Evolutionary conservation across 768 basidiomycete species (phyloP).

Genomic region (Pisolithus albus): DNA sequence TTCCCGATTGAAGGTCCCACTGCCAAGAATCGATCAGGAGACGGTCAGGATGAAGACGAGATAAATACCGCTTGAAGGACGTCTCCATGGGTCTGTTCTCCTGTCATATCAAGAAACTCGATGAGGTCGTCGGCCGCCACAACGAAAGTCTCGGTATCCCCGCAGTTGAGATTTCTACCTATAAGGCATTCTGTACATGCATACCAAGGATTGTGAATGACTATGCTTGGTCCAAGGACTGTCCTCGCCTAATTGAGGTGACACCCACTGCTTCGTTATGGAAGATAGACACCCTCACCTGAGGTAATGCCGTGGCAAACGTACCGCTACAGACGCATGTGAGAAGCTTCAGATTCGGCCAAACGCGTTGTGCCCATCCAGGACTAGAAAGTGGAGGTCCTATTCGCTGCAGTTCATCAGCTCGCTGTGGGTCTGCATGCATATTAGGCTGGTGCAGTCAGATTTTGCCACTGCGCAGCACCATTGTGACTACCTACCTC

Average conservation of each 20-base stretch:
- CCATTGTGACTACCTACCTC: slow-evolving; percentile 4
- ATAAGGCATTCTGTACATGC: slow-evolving; percentile 7
- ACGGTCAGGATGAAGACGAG: not conserved
- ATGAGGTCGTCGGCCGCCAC: slow-evolving; percentile 2
- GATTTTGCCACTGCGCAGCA: not conserved
- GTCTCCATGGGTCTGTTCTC: slow-evolving; percentile 7
- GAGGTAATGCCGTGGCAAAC: slow-evolving; percentile 8
- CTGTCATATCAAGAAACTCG: slow-evolving; percentile 15
- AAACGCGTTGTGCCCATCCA: slow-evolving; percentile 14
- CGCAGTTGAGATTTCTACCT: not conserved
- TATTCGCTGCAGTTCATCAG: slow-evolving; percentile 12
- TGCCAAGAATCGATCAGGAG: not conserved
- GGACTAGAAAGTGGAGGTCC: slow-evolving; percentile 8
- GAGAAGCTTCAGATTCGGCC: slow-evolving; percentile 6
- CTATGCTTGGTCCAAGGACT: not conserved
- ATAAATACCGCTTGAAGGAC: slow-evolving; percentile 14
- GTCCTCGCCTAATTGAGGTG: not conserved
- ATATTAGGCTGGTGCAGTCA: slow-evolving; percentile 1
- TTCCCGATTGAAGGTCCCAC: not conserved
- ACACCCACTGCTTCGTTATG: not conserved
- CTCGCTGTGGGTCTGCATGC: slow-evolving; percentile 10
- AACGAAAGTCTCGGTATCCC: slow-evolving; percentile 8
- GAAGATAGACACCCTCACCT: not conserved
- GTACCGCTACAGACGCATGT: slow-evolving; percentile 7
- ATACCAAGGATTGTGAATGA: slow-evolving; percentile 5